These are phyloP conservation scores for Cladorrhinum samala DNA, from an alignment of 495 filamentous ascomycete species.

Conservation along the genomic window DNA sequence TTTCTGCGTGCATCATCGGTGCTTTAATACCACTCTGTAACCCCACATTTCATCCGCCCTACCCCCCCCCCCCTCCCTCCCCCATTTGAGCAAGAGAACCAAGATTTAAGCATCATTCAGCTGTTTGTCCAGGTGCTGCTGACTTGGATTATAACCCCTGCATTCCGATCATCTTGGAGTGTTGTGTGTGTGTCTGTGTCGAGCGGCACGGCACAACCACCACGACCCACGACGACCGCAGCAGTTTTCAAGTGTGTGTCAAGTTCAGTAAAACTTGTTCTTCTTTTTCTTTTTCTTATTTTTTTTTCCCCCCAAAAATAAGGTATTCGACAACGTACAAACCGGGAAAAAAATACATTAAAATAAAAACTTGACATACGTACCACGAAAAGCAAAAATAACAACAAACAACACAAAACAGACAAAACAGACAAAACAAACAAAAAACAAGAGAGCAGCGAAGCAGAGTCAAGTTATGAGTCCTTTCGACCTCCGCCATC, in stretches of 20 bases:
- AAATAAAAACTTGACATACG: too few relatives aligned
- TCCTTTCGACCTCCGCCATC: not conserved
- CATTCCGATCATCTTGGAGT: too few relatives aligned
- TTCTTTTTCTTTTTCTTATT: not conserved
- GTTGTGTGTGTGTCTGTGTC: too few relatives aligned
- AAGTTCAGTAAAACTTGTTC: not conserved
- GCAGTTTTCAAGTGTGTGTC: not conserved
- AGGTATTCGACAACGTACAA: too few relatives aligned
- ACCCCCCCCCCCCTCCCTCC: not conserved
- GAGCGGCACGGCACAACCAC: not conserved
- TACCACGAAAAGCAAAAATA: too few relatives aligned
- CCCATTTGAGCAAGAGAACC: too few relatives aligned
- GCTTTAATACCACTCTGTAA: not conserved
- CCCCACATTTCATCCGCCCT: not conserved
- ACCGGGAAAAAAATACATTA: too few relatives aligned
- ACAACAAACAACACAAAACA: not conserved
- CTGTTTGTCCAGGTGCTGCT: too few relatives aligned
- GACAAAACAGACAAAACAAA: not conserved
- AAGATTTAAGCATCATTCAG: not conserved
- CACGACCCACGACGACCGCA: not conserved
- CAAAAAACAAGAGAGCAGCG: too few relatives aligned
- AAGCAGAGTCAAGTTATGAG: too few relatives aligned
- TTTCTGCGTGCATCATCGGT: not conserved
- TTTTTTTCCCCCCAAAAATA: not conserved
- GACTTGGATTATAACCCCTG: too few relatives aligned